phyloP scores from a whole-genome alignment of 139 green algal species.

The Chlamydomonas schloesseri region DNA sequence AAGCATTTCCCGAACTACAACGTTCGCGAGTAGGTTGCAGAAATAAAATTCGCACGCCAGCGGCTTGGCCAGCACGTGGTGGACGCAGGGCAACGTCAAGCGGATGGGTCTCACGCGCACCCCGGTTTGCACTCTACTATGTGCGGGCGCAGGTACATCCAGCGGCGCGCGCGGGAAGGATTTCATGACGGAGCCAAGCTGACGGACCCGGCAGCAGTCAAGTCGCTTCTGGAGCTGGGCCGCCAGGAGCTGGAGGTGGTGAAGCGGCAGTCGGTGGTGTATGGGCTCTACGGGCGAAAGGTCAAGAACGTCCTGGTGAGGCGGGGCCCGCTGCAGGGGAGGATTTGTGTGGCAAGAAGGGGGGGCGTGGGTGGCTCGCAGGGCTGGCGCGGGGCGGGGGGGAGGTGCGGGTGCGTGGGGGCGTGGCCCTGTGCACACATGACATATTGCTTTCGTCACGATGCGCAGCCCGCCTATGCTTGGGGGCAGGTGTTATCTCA shows the following conservation, averaged over 20 bases:
- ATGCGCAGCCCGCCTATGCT: too few species aligned
- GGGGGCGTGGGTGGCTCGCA: background rate
- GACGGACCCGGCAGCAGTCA: slow-evolving; percentile 24
- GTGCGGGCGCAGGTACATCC: slow-evolving; percentile 71
- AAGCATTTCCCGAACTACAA: slow-evolving; percentile 82
- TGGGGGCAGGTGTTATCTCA: too few species aligned
- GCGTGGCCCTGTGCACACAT: too few species aligned
- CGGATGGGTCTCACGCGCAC: background rate
- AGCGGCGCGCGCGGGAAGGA: slow-evolving; percentile 62
- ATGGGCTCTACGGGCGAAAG: slow-evolving; percentile 74
- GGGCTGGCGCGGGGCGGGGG: too few species aligned
- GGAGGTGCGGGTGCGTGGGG: too few species aligned
- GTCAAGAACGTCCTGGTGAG: slow-evolving; percentile 80
- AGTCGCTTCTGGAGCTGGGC: slow-evolving; percentile 43
- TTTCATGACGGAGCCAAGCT: slow-evolving; percentile 54
- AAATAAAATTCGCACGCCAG: background rate
- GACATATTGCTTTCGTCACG: background rate
- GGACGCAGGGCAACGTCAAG: background rate
- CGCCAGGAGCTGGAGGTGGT: slow-evolving; percentile 72
- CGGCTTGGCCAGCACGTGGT: background rate
- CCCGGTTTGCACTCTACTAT: background rate
- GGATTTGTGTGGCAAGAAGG: background rate
- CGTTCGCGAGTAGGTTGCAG: slow-evolving; percentile 71
- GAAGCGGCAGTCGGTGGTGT: slow-evolving; percentile 76
- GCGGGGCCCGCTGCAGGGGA: background rate